Evolutionary conservation across 2,329 filamentous ascomycete species (phyloP).

Genomic region (Claviceps humidiphila): DNA sequence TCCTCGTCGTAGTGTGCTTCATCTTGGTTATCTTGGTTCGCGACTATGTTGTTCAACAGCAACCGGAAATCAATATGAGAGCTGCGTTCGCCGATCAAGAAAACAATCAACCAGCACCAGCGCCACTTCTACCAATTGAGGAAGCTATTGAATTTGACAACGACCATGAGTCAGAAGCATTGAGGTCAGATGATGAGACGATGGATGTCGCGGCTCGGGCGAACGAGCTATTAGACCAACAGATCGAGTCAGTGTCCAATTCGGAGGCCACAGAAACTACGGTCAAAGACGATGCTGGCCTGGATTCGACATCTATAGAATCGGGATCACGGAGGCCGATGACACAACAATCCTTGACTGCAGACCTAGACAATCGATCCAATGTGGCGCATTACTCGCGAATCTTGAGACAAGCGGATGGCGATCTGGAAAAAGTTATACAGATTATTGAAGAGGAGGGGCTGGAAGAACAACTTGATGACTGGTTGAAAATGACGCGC

Average conservation of each 20-base stretch:
- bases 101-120: conserved; percentile 13
- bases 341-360: background rate
- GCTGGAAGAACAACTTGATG: conserved; percentile 42
- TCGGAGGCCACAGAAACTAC: background rate
- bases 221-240: conserved; percentile 1
- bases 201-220: conserved; percentile 14
- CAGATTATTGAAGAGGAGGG: conserved; percentile 49
- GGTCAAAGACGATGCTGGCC: background rate
- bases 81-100: conserved; percentile 43
- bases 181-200: conserved; percentile 21
- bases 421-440: conserved; percentile 44
- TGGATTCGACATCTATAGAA: background rate
- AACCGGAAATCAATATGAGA: conserved; percentile 79
- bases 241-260: background rate
- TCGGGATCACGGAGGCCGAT: background rate
- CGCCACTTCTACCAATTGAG: conserved; percentile 8
- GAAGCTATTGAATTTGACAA: conserved; percentile 7
- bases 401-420: conserved; percentile 46
- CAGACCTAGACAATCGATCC: conserved; percentile 9
- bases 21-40: conserved; percentile 94
- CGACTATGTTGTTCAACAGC: conserved; percentile 97
- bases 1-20: conserved; percentile 83
- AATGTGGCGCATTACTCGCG: conserved; percentile 27
- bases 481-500: conserved; percentile 43
- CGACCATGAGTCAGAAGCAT: conserved; percentile 12